Conservation (phyloP, 768 basidiomycete species). For the Leccinum rimulosum region DNA sequence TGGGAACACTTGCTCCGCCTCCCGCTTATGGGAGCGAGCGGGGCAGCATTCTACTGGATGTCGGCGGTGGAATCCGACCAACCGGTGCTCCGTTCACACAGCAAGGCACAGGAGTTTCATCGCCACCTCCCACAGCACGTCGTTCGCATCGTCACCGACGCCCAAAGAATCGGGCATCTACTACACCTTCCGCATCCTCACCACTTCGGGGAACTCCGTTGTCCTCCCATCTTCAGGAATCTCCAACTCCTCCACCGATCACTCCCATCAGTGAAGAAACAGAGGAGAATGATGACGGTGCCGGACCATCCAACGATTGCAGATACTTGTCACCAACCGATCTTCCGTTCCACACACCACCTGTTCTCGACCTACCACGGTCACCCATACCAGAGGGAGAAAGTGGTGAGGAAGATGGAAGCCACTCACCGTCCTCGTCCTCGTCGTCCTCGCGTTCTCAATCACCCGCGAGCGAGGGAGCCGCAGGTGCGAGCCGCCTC, state of each 20-base stretch:
- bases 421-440: conserved; percentile 21
- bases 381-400: conserved; percentile 31
- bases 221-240: conserved; percentile 42
- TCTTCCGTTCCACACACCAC: conserved; percentile 55
- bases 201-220: conserved; percentile 58
- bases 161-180: conserved; percentile 38
- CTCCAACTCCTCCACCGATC: conserved; percentile 62
- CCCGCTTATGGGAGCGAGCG: conserved; percentile 97
- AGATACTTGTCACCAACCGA: conserved; percentile 65
- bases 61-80: conserved; percentile 47
- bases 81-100: conserved; percentile 43
- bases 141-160: conserved; percentile 64
- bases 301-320: conserved; percentile 49
- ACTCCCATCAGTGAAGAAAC: conserved; percentile 72
- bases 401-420: conserved; percentile 24
- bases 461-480: conserved; percentile 50
- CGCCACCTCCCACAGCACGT: conserved; percentile 42
- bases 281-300: conserved; percentile 46
- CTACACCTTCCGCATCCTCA: conserved; percentile 53
- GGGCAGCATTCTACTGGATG: conserved; percentile 92
- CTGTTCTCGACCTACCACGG: conserved; percentile 47
- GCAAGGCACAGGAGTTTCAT: conserved; percentile 44
- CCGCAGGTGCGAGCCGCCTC: conserved; percentile 80
- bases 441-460: conserved; percentile 50
- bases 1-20: conserved; percentile 95